Evolutionary conservation across 2,329 filamentous ascomycete species (phyloP), one percentile per base, ranked within the genome.

Genomic region (Cercospora sojina): DNA sequence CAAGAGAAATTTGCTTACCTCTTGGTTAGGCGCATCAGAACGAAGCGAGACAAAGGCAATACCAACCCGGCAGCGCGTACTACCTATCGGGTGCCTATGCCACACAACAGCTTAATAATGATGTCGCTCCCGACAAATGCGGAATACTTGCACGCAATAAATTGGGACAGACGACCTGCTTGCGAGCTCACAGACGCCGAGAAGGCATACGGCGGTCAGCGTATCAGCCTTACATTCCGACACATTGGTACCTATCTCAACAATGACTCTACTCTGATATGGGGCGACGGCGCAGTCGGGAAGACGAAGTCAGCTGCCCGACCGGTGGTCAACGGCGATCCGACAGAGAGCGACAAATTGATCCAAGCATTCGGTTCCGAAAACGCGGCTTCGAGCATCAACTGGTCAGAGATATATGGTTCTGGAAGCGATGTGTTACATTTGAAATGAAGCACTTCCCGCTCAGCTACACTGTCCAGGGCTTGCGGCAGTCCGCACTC

Each of bases 151-250:
- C 95, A 99, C 80, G 89, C 89, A n/a, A 97, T 99, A 76, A 89
- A 90, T 59, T 88, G 91, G 51, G 95, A 99, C 79, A 96, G 93
- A 77, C 87, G 95, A 27, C 81, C 86, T 0, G 79, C 82, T 1
- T 79, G 82, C 1, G 90, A 93, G 70, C 93, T 94, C 77, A 84
- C 86, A 0, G 71, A 82, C 0, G 85, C 86, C 5, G 94, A 98
- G 77, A 84, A 88, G 47, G 90, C 91, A 0, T 92, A 87, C 74
- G 82, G 82, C 5, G 91, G 93, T 6, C 88, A 89, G 56, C 90
- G 95, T 56, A 97, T 99, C 76, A 96, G 91, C 57, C 83, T 99
- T 38, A 99, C 95, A 0, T 98, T 99, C 77, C 86, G 95, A 53
- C 84, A 87, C 25, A 97, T 99, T 70, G 92, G 88, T 1, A 99